Percentiles rank a stretch among this genome's conserved stretches.
Evolutionary conservation across 2,329 filamentous ascomycete genomes (phyloP).

Genomic region (Penicillium sp.): DNA sequence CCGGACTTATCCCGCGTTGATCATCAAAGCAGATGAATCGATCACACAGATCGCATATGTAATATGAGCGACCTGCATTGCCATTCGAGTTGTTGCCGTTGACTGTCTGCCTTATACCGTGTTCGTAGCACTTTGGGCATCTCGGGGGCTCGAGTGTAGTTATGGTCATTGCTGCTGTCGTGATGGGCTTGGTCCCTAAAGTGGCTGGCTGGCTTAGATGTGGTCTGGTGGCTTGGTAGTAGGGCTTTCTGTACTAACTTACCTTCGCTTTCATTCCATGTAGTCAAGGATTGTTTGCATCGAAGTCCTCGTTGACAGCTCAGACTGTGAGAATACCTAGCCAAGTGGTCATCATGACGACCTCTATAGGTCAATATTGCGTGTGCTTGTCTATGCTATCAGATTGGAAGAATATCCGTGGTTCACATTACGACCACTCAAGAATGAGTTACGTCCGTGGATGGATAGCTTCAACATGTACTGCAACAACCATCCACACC

Average conservation of each 20-base stretch:
- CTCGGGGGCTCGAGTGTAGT: background rate
- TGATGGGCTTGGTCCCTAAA: background rate
- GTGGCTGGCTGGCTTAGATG: background rate
- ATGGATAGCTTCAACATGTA: no score
- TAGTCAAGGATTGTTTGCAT: background rate
- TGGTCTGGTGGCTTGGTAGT: background rate
- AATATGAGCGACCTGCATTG: slow-evolving; percentile 1
- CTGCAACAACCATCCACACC: no score
- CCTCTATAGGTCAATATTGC: background rate
- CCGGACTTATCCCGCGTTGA: slow-evolving; percentile 1
- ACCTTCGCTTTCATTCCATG: background rate
- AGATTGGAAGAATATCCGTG: background rate
- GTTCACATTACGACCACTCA: background rate
- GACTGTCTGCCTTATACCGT: background rate
- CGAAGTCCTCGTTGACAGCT: background rate
- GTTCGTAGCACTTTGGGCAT: background rate
- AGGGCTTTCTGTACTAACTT: background rate
- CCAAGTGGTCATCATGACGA: background rate
- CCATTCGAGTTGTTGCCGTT: background rate
- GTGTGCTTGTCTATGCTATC: background rate
- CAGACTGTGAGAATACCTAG: background rate
- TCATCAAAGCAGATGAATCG: slow-evolving; percentile 8
- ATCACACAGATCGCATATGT: background rate
- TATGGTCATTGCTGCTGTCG: background rate
- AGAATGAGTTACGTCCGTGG: background rate